Percentiles rank a stretch among this genome's conserved stretches.
Conservation (phyloP, 305 asterid species). For the Withania somnifera region DNA sequence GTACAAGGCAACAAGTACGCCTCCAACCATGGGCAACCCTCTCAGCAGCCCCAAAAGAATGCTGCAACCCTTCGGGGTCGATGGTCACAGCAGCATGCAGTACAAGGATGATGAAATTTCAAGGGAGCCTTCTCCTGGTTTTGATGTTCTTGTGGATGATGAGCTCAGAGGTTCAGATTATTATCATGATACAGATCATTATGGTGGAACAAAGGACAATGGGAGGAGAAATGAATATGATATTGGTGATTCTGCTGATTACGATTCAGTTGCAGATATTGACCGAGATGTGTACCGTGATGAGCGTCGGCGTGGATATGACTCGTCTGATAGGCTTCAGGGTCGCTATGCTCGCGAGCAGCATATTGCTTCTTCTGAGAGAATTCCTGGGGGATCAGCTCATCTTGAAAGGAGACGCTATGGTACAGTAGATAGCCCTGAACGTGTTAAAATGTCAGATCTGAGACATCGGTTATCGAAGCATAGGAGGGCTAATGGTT, state of each 20-base stretch:
- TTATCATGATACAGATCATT: conserved; percentile 57
- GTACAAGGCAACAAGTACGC: conserved; percentile 16
- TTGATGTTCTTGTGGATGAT: conserved; percentile 85
- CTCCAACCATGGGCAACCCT: conserved; percentile 29
- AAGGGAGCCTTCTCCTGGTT: conserved; percentile 93
- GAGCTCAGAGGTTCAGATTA: conserved; percentile 65
- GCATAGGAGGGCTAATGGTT: conserved; percentile 56
- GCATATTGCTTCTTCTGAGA: conserved; percentile 46
- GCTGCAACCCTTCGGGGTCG: conserved; percentile 40
- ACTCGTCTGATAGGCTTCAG: conserved; percentile 14
- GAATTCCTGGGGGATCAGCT: conserved; percentile 30
- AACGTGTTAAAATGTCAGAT: conserved; percentile 45
- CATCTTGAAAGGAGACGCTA: conserved; percentile 37
- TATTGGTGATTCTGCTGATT: conserved; percentile 37
- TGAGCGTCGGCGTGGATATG: conserved; percentile 33
- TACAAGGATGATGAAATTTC: conserved; percentile 65
- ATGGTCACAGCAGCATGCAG: conserved; percentile 40
- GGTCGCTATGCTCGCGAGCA: conserved; percentile 52
- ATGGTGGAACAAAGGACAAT: conserved; percentile 40
- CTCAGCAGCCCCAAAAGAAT: conserved; percentile 25
- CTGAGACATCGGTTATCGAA: conserved; percentile 58
- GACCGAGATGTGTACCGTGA: conserved; percentile 45
- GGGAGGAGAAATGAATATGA: conserved; percentile 33
- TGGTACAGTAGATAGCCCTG: conserved; percentile 29
- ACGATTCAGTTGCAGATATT: conserved; percentile 24